Evolutionary conservation across 2,329 filamentous ascomycete species (phyloP), one percentile per base, ranked within the genome.

Genomic region (Curvularia verruculosa): DNA sequence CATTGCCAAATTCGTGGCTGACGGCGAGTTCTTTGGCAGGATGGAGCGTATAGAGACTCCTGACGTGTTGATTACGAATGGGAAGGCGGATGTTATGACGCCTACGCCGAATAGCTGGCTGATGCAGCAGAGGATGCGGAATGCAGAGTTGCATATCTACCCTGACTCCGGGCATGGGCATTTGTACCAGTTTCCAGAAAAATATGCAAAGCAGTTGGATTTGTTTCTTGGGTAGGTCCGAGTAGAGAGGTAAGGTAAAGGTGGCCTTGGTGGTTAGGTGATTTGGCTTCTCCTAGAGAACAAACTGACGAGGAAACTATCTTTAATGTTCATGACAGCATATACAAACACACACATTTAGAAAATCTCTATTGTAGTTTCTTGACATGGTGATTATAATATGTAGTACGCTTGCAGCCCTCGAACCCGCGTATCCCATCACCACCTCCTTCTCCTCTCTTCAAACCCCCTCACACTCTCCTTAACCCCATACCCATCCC

Each of bases 401-500:
- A n/a, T n/a, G 5, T 34, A 15, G n/a, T 36, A 15, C 13, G 3
- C 34, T 26, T 15, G n/a, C n/a, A n/a, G n/a, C 13, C 21, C 1
- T n/a, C 21, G 15, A 43, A 43, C 8, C 23, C 4, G 3, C 13
- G 8, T 4, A 3, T 3, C 26, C 8, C 7, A 43, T 26, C 21
- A 41, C 29, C 23, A 5, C 23, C 19, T 5, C 40, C 18, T 48
- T 55, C 55, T 58, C 64, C 59, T 29, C 51, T 43, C 54, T 43
- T 48, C 54, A 36, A 66, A 67, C 26, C 49, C 43, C 54, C 52
- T 51, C n/a, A 76, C 59, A 56, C 74, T 75, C 52, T 74, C 68
- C 43, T 59, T n/a, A 0, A 81, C 78, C 0, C 91, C 91, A 89
- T 89, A 96, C 5, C 87, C 89, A 58, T 89, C 71, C 64, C 86